Conservation (phyloP, 176 grass and related monocot genomes). For the Avena insularis region DNA sequence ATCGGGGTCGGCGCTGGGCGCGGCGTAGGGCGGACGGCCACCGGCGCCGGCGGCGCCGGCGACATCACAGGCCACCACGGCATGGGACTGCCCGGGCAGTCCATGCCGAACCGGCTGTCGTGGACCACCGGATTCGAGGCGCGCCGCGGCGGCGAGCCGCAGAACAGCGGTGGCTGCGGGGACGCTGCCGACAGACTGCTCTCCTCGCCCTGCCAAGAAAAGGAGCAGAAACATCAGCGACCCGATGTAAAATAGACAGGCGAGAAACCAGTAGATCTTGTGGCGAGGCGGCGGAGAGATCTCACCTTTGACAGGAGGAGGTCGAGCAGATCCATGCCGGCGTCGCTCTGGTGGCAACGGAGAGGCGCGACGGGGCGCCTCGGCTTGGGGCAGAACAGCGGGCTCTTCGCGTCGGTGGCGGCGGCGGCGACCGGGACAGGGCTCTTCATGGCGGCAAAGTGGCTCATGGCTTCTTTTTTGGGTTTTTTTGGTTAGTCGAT, state of each 20-base stretch:
- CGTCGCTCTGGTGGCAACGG: conserved; percentile 74
- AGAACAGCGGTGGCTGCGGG: conserved; percentile 74
- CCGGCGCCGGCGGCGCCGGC: background rate
- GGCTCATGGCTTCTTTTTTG: conserved; percentile 54
- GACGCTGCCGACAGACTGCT: conserved; percentile 55
- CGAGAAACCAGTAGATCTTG: conserved; percentile 6
- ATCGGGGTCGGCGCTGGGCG: conserved; percentile 32
- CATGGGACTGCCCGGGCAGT: conserved; percentile 43
- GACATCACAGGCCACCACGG: conserved; percentile 27
- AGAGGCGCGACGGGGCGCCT: conserved; percentile 63
- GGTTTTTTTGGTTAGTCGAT: conserved; percentile 49
- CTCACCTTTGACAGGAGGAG: conserved; percentile 70
- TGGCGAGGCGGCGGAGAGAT: background rate
- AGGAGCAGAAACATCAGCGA: background rate
- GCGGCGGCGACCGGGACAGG: conserved; percentile 50
- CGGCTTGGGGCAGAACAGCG: conserved; percentile 92
- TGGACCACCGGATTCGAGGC: conserved; percentile 84
- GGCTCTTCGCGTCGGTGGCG: conserved; percentile 50
- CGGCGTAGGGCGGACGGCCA: conserved; percentile 30
- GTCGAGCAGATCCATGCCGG: conserved; percentile 71
- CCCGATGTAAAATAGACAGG: background rate
- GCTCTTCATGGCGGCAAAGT: conserved; percentile 78
- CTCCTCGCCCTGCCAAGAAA: conserved; percentile 61
- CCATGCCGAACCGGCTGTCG: conserved; percentile 79
- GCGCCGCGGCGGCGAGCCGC: conserved; percentile 85